Evolutionary conservation across 2,329 filamentous ascomycete genomes (phyloP), one percentile per base, ranked within the genome.

Genomic region (Penicillium glabrum): DNA sequence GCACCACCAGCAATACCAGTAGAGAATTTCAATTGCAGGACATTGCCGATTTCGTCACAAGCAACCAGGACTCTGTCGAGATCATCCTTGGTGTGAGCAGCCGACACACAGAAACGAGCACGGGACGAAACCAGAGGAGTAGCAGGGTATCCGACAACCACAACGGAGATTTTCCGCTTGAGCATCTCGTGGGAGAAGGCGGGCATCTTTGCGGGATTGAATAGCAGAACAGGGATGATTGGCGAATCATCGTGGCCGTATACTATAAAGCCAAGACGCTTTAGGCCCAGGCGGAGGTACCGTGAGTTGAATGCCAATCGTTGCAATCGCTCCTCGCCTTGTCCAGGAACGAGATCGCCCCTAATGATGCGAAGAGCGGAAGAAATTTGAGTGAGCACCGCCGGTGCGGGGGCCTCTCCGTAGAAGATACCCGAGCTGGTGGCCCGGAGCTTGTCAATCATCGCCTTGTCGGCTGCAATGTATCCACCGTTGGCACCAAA

Each of bases 181-280:
- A 98, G 85, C 95, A 99, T 98, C 76, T 98, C 95, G 73, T 96
- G 95, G 49, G 92, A 97, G 77, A 99, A 99, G 57, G 95, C 93
- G 5, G 93, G 90, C 83, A 99, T 97, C 80, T 99, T 99, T 68
- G 91, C 95, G n/a, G 95, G 95, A 78, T 98, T 91, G 82, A 97
- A 99, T 27, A 99, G 86, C 70, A 96, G 85, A 64, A 99, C 77
- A 53, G 95, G 95, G 66, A 99, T 92, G 67, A 99, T 98, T 55
- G 95, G 95, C 5, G 93, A 97, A 78, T 99, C 95, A 71, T 99
- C 95, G 74, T 98, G 93, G 60, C 95, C 95, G 72, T 96, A 97
- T 53, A 97, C 89, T 71, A 99, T 99, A 79, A 92, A 93, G 49
- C 95, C 95, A 51, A 99, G 87, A 66, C 95, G 90, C 83, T 99